phyloP scores from a whole-genome alignment of 805 yeast genomes.

The Grigorovia jiainica region DNA sequence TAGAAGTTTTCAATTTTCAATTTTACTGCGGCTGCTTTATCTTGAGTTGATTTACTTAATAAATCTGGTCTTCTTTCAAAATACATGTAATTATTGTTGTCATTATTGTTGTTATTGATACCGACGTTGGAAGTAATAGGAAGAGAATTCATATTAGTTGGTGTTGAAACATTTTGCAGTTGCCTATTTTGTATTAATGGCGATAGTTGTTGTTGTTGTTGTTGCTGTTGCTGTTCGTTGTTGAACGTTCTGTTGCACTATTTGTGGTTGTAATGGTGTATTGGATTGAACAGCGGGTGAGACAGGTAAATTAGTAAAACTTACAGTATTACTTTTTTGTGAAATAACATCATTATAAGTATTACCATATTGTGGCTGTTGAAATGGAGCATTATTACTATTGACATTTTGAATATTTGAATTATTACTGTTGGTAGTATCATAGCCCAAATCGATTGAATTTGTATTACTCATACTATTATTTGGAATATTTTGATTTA shows the following conservation, averaged over 20 bases:
- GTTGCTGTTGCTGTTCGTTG: slow-evolving; percentile 7
- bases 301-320: slow-evolving; percentile 10
- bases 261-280: slow-evolving; percentile 14
- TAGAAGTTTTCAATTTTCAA: slow-evolving; percentile 76
- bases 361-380: slow-evolving; percentile 17
- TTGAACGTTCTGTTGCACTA: slow-evolving; percentile 4
- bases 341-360: slow-evolving; percentile 6
- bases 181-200: too few species aligned
- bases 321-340: slow-evolving; percentile 19
- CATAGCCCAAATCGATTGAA: neutral
- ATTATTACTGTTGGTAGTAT: neutral
- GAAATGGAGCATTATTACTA: slow-evolving; percentile 11
- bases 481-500: slow-evolving; percentile 7
- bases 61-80: slow-evolving; percentile 78
- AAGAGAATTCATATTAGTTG: neutral
- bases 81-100: slow-evolving; percentile 43
- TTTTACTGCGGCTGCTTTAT: slow-evolving; percentile 75
- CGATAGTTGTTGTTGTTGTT: slow-evolving; percentile 6
- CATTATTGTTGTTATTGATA: neutral
- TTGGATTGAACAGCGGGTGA: slow-evolving; percentile 20
- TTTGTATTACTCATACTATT: slow-evolving; percentile 1
- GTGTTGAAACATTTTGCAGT: neutral
- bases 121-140: neutral
- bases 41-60: slow-evolving; percentile 66
- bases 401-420: neutral